phyloP scores from a whole-genome alignment of 176 grass and related monocot genomes.

The Aegilops tauschii region DNA sequence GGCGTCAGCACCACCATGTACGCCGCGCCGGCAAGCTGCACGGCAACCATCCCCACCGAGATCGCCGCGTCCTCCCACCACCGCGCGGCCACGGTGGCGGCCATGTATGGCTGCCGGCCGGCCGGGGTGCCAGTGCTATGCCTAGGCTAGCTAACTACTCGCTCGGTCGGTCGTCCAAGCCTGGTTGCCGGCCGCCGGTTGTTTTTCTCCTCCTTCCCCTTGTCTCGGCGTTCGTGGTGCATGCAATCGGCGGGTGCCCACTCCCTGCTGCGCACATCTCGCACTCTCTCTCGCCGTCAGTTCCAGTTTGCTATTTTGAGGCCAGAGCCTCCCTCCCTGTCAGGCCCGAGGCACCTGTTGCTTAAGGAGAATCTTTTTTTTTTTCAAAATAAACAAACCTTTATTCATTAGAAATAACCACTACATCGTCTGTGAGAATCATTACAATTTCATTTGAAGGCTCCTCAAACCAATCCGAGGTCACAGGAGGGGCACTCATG shows the following conservation, averaged over 20 bases:
- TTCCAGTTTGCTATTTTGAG: conserved; percentile 18
- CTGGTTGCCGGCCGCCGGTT: neutral
- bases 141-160: conserved; percentile 5
- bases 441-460: too few relatives aligned
- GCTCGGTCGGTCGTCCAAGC: neutral
- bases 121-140: neutral
- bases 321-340: neutral
- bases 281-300: neutral
- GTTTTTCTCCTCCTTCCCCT: neutral
- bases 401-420: too few relatives aligned
- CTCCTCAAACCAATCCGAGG: too few relatives aligned
- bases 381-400: too few relatives aligned
- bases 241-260: neutral
- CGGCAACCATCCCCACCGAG: conserved; percentile 51
- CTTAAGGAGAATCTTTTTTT: too few relatives aligned
- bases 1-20: conserved; percentile 75
- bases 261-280: neutral
- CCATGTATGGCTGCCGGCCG: conserved; percentile 2
- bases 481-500: too few relatives aligned
- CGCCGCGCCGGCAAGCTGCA: conserved; percentile 58
- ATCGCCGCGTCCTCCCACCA: conserved; percentile 61
- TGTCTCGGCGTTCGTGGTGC: neutral
- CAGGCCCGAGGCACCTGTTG: too few relatives aligned
- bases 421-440: too few relatives aligned
- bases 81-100: neutral